Conservation (phyloP, 352 stramenopile genomes). For the Pythium brassicae region DNA sequence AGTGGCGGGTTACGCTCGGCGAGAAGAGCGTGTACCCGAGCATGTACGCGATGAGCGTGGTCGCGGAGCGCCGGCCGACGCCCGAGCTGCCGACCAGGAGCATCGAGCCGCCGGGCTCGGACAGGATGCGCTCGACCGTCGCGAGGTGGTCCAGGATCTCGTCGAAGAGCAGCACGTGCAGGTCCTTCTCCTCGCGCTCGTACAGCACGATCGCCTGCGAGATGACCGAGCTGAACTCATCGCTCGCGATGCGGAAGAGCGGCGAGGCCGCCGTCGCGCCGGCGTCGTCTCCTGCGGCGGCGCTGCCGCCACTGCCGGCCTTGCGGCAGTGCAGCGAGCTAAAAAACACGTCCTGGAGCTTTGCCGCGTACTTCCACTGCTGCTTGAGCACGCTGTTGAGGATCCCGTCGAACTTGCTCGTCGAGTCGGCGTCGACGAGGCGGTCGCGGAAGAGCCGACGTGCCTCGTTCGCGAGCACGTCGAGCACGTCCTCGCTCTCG, state of each 20-base stretch:
- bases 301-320: conserved; percentile 12
- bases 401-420: conserved; percentile 81
- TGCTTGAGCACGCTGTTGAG: conserved; percentile 81
- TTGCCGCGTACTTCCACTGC: conserved; percentile 74
- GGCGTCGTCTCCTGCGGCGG: conserved; percentile 2
- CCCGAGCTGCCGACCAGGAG: conserved; percentile 87
- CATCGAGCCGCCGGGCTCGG: conserved; percentile 80
- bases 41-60: conserved; percentile 86
- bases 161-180: conserved; percentile 92
- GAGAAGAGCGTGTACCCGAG: conserved; percentile 86
- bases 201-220: conserved; percentile 91
- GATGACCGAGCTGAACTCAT: conserved; percentile 86
- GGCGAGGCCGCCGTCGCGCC: conserved; percentile 21
- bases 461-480: conserved; percentile 90
- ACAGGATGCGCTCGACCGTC: conserved; percentile 87
- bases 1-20: conserved; percentile 72
- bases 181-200: conserved; percentile 92
- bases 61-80: conserved; percentile 83
- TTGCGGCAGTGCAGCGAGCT: conserved; percentile 68
- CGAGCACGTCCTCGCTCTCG: conserved; percentile 81
- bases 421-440: conserved; percentile 78
- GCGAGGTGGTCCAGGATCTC: conserved; percentile 91
- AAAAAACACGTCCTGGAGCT: conserved; percentile 85
- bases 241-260: conserved; percentile 53
- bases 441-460: conserved; percentile 88